Evolutionary conservation across 345 rosid genomes (phyloP), one percentile per base, ranked within the genome.

Genomic region (Eucalyptus polyanthemos): DNA sequence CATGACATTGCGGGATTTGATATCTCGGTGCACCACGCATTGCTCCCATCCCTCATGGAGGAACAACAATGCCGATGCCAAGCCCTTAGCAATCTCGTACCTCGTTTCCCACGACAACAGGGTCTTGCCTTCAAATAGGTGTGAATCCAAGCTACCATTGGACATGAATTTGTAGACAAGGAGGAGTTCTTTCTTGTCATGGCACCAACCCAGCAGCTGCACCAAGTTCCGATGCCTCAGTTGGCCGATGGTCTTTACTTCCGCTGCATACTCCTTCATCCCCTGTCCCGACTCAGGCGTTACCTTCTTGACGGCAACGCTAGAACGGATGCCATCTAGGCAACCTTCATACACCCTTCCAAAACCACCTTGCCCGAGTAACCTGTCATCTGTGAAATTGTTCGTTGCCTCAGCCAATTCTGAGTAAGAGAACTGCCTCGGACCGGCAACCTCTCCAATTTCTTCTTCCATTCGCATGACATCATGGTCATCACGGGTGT

Each of bases 21-120:
- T 91, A 31, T 93, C 94, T 1, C 92, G 58, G 29, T 92, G 94
- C 11, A 93, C 47, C 65, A 91, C 91, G 25, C 91, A 92, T 11
- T 56, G 89, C 4, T 93, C 89, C 22, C 93, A 76, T 50, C 81
- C 89, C 85, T 89, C 91, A 16, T 92, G 93, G 40, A 92, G 65
- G 87, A 89, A 90, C n/a, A 40, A 87, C 86, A 91, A 58, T 11
- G 92, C 90, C 8, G 90, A 88, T 25, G 94, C 93, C 81, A 93
- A 65, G 88, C 92, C 93, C 11, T 50, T 37, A 27, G 88, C 90
- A 13, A 89, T 92, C 51, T n/a, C 72, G 76, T 87, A 92, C 87
- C 92, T 67, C 9, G 21, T 88, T 19, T 87, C 91, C 94, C 92
- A 93, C 6, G 92, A 31, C 89, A 93, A 85, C 34, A 31, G 24